Percentiles rank a stretch among this genome's conserved stretches.
Conservation (phyloP, 2,329 filamentous ascomycete species). For the Gnomoniopsis sp. region DNA sequence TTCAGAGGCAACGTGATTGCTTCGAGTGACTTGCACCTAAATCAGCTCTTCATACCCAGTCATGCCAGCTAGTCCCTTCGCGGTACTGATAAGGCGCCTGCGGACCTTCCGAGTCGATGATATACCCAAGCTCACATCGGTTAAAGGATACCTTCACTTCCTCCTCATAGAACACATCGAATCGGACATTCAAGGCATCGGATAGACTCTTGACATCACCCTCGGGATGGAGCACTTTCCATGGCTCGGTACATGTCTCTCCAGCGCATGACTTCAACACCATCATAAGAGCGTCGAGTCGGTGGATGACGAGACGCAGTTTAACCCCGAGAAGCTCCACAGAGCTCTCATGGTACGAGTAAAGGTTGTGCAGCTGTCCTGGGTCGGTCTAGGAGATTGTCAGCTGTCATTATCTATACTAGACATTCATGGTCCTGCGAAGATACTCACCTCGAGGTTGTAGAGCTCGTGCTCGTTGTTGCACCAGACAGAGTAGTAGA, state of each 20-base stretch:
- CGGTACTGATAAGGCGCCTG: constrained; percentile 14
- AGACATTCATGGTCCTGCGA: neutral
- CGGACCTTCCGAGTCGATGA: constrained; percentile 14
- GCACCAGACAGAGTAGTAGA: constrained; percentile 65
- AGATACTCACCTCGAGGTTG: constrained; percentile 44
- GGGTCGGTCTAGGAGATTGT: constrained; percentile 6
- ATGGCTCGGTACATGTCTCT: constrained; percentile 18
- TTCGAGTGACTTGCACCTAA: no score
- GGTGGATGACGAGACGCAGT: constrained; percentile 10
- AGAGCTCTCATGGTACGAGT: neutral
- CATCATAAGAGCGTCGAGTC: constrained; percentile 22
- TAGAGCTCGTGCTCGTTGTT: constrained; percentile 62
- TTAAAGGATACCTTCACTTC: constrained; percentile 20
- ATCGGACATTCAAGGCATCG: constrained; percentile 19
- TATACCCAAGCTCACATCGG: constrained; percentile 19
- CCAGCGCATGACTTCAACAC: constrained; percentile 21
- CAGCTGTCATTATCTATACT: no score
- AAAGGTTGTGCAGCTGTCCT: constrained; percentile 17
- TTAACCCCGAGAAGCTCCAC: neutral
- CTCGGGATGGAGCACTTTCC: constrained; percentile 17
- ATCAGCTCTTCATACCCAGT: constrained; percentile 8
- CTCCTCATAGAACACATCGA: constrained; percentile 21
- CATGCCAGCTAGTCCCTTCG: constrained; percentile 13
- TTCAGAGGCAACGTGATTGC: no score
- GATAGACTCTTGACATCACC: constrained; percentile 13